Evolutionary conservation across 2,329 filamentous ascomycete species (phyloP), one percentile per base, ranked within the genome.

Genomic region (Xenosphaeropsis pyriputrescens): DNA sequence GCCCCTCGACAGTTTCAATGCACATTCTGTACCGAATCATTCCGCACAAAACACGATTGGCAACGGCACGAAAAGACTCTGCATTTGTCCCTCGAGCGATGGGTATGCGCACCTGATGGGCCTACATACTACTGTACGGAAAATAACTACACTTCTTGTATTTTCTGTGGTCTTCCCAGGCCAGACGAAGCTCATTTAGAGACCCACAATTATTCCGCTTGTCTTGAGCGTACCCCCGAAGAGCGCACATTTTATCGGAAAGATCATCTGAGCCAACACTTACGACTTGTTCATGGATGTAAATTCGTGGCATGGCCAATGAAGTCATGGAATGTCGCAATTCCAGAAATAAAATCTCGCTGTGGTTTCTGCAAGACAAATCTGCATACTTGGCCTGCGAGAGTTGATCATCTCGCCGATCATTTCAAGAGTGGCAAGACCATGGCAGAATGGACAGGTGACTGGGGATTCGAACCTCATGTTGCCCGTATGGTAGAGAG

Each of bases 371-470:
- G 75, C 48, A 70, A 70, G 36, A 65, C 70, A 39, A 60, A 73
- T 12, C 68, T 78, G 61, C 68, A 72, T 47, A 73, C 67, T 33
- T 79, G 75, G 75, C 65, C 64, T 8, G 61, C 67, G 39, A 63
- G 75, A 50, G 62, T 70, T 13, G 74, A 79, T 47, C 75, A 79
- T 49, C 57, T 79, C 30, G 74, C 75, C n/a, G 72, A 77, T 45
- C 75, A 79, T 55, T 79, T 78, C 61, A 78, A 76, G 57, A 69
- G 64, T 18, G 73, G 75, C 58, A 70, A 68, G 45, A 72, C 69
- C 49, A 79, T 79, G 74, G 70, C 68, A 44, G 71, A 78, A 55
- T 79, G 75, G 75, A 75, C 76, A 63, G 75, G 75, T 60, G 74
- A 75, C 56, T 78, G 74, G 73, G 75, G 75, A 63, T 78, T 79